Conservation (phyloP, 2,329 filamentous ascomycete genomes). For the Ceratocystis lukuohia region DNA sequence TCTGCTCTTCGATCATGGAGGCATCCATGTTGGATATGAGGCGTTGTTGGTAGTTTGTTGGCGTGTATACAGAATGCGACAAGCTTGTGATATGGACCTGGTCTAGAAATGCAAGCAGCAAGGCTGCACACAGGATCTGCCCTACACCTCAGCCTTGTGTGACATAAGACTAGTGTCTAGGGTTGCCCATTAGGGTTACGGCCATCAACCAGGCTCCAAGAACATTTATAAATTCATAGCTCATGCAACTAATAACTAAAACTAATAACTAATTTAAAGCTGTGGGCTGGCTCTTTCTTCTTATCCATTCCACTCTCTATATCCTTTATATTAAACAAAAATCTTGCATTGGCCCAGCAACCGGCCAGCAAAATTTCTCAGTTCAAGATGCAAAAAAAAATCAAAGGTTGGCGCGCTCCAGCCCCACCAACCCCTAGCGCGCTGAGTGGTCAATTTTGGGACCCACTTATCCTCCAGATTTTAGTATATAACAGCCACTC, state of each 20-base stretch:
- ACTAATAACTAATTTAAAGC: too few species aligned
- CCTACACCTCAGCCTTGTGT: neutral
- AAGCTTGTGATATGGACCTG: conserved; percentile 10
- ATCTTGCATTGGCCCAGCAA: neutral
- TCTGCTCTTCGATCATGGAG: conserved; percentile 80
- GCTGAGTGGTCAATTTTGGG: neutral
- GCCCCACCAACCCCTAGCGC: neutral
- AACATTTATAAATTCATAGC: neutral
- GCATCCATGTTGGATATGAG: conserved; percentile 39
- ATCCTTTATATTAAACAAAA: neutral
- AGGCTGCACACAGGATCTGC: neutral
- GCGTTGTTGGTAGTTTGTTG: neutral
- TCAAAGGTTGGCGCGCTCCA: neutral
- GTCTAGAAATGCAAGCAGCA: neutral
- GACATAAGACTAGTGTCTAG: neutral
- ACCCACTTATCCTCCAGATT: neutral
- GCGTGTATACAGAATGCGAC: neutral
- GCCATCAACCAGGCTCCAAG: neutral
- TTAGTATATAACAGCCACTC: conserved; percentile 10
- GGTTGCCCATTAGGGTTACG: neutral
- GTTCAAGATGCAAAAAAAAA: neutral
- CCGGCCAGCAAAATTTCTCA: neutral
- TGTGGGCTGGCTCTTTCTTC: too few species aligned
- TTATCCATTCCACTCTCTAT: neutral
- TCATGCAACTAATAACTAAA: too few species aligned